Percentiles rank a stretch among this genome's conserved stretches.
Conservation (phyloP, 2,329 filamentous ascomycete genomes). For the Penicillium verrucosum region DNA sequence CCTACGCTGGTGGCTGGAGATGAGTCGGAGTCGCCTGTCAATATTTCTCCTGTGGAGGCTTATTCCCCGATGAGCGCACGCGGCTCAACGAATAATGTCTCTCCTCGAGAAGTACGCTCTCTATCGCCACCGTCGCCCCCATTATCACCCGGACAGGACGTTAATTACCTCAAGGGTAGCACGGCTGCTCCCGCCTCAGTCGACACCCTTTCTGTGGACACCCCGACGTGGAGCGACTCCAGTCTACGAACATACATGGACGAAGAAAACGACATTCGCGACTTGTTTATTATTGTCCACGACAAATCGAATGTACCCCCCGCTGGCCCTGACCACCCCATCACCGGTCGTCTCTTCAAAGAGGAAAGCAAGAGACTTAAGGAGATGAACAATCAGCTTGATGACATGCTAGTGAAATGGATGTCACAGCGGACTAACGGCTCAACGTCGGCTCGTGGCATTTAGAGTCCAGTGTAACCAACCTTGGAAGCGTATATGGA, state of each 20-base stretch:
- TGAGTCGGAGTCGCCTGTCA: constrained; percentile 64
- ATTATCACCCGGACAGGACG: constrained; percentile 45
- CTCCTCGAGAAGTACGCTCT: constrained; percentile 64
- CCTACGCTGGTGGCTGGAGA: constrained; percentile 33
- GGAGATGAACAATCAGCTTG: constrained; percentile 85
- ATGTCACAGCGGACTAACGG: constrained; percentile 48
- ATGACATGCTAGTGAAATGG: constrained; percentile 82
- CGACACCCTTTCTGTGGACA: constrained; percentile 54
- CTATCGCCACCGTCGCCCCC: constrained; percentile 60
- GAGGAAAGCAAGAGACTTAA: constrained; percentile 83
- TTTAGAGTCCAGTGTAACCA: constrained; percentile 23
- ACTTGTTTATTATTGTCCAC: constrained; percentile 86
- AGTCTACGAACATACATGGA: constrained; percentile 87
- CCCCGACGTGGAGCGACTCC: constrained; percentile 78
- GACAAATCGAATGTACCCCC: constrained; percentile 82
- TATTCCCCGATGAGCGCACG: constrained; percentile 51
- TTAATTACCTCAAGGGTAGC: constrained; percentile 28
- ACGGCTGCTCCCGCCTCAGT: constrained; percentile 51
- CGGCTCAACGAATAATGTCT: constrained; percentile 66
- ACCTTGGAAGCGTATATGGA: constrained; percentile 6
- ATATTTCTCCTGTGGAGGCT: constrained; percentile 57
- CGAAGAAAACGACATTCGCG: constrained; percentile 80
- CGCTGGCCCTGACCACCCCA: constrained; percentile 77
- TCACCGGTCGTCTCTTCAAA: constrained; percentile 74
- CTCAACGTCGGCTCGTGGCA: constrained; percentile 7